Evolutionary conservation across 2,329 filamentous ascomycete genomes (phyloP).

Genomic region (Xylaria sp.): DNA sequence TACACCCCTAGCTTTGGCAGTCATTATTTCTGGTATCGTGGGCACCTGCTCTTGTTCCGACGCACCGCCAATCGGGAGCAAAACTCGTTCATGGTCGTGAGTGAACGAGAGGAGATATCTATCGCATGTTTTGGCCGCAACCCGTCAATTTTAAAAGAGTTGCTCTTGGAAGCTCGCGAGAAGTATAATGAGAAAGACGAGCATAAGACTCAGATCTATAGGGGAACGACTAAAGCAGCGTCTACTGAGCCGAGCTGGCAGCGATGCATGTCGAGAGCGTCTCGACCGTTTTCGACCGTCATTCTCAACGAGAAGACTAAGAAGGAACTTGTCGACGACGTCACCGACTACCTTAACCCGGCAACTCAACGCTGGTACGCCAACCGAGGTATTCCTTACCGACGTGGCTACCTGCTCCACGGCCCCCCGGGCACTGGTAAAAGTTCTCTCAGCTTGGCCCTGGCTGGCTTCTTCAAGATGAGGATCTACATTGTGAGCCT

Average conservation of each 20-base stretch:
- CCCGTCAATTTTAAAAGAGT: slow-evolving; percentile 64
- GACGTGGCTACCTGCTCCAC: slow-evolving; percentile 80
- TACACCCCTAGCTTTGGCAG: slow-evolving; percentile 72
- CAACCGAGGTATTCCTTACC: slow-evolving; percentile 82
- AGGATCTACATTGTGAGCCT: slow-evolving; percentile 75
- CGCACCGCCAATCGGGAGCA: slow-evolving; percentile 56
- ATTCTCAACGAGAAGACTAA: slow-evolving; percentile 67
- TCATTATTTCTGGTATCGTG: slow-evolving; percentile 72
- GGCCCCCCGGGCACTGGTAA: slow-evolving; percentile 84
- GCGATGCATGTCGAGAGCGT: slow-evolving; percentile 64
- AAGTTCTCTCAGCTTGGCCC: slow-evolving; percentile 71
- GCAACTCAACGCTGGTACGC: slow-evolving; percentile 77
- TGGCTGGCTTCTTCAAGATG: slow-evolving; percentile 73
- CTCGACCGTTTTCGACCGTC: slow-evolving; percentile 68
- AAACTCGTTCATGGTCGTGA: slow-evolving; percentile 47
- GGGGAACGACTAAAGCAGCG: slow-evolving; percentile 54
- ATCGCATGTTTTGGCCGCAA: slow-evolving; percentile 67
- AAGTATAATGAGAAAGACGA: slow-evolving; percentile 63
- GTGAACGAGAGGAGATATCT: slow-evolving; percentile 62
- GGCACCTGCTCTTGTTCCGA: slow-evolving; percentile 62
- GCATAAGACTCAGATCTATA: slow-evolving; percentile 69
- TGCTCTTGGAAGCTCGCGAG: slow-evolving; percentile 63
- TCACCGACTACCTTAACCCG: slow-evolving; percentile 67
- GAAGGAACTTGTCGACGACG: slow-evolving; percentile 63
- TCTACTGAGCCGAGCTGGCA: slow-evolving; percentile 59